These are phyloP conservation scores for Saccharomyces hybrid DNA, from an alignment of 1,139 yeast species.

Conservation along the genomic window DNA sequence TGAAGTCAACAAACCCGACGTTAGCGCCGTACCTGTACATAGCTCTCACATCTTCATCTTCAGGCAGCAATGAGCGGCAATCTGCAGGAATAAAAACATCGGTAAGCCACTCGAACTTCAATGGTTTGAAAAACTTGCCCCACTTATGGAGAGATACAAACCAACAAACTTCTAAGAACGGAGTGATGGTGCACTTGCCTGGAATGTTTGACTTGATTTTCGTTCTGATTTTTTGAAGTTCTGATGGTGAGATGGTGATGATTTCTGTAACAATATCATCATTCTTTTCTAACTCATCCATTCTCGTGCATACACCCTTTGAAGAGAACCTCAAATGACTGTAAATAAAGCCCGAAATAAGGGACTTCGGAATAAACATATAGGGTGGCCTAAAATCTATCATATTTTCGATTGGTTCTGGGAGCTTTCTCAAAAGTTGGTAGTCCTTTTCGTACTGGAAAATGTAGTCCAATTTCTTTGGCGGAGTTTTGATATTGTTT, in stretches of 20 bases:
- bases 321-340: conserved; percentile 2
- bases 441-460: conserved; percentile 4
- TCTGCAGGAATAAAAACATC: conserved; percentile 8
- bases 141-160: conserved; percentile 7
- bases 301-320: conserved; percentile 1
- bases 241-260: background rate
- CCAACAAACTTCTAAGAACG: conserved; percentile 12
- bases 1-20: conserved; percentile 8
- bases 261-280: background rate
- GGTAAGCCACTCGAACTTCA: conserved; percentile 5
- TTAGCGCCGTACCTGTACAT: conserved; percentile 7
- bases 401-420: conserved; percentile 4
- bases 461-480: background rate
- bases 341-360: background rate
- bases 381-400: background rate
- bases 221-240: background rate
- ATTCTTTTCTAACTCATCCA: background rate
- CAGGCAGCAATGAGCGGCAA: conserved; percentile 5
- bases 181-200: conserved; percentile 8
- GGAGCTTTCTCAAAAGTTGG: conserved; percentile 1
- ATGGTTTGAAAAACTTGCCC: conserved; percentile 5
- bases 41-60: conserved; percentile 1
- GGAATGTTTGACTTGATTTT: conserved; percentile 4
- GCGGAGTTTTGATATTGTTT: background rate
- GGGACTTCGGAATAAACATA: background rate